phyloP scores from a whole-genome alignment of 164 flowering plant species.

The Akebia trifoliata region DNA sequence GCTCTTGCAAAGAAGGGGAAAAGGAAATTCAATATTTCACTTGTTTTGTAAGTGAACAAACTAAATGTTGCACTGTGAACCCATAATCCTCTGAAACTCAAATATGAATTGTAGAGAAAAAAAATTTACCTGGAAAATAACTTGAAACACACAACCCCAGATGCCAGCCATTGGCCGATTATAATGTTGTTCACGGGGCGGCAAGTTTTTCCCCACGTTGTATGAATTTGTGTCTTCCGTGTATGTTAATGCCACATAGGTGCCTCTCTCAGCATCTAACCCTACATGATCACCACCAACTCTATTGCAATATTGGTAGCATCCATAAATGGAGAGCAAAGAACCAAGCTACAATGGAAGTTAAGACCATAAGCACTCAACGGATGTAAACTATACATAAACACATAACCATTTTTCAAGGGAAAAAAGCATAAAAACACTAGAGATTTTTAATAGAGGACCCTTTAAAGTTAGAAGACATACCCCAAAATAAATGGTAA shows the following conservation, averaged over 20 bases:
- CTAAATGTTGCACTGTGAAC: background rate
- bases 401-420: conserved; percentile 1
- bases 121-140: conserved; percentile 69
- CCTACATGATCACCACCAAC: conserved; percentile 36
- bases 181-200: conserved; percentile 13
- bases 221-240: conserved; percentile 18
- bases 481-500: conserved; percentile 93
- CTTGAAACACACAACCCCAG: conserved; percentile 67
- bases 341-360: conserved; percentile 62
- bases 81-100: background rate
- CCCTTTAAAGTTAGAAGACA: conserved; percentile 17
- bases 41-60: background rate
- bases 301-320: conserved; percentile 45
- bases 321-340: conserved; percentile 65
- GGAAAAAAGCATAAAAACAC: background rate
- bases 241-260: conserved; percentile 14
- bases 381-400: conserved; percentile 1
- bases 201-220: conserved; percentile 19
- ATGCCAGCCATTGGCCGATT: conserved; percentile 49
- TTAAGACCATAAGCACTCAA: conserved; percentile 8
- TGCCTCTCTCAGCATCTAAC: conserved; percentile 52
- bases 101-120: background rate
- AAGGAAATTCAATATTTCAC: background rate
- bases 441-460: background rate
- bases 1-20: background rate